Base-by-base conservation (phyloP, 441 rosid genomes). In the Hura crepitans region DNA sequence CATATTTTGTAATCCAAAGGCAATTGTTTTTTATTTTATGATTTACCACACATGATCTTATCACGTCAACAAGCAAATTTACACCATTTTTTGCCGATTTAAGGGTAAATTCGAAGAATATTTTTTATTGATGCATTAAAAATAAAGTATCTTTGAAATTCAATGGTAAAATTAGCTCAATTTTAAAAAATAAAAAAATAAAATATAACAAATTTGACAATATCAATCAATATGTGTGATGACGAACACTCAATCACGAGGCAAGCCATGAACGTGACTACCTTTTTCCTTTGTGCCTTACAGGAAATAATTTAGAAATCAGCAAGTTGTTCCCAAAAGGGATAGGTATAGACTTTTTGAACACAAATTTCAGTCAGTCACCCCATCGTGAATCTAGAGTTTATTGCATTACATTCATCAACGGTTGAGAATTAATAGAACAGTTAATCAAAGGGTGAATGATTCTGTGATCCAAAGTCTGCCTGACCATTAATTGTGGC, bases 401-500 rank as follows among this genome's bases (percentile, higher is more conserved):
- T n/a, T n/a, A n/a, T 25, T 12, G 25, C 23, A 35, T 37, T 39
- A 2, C 2, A 10, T 35, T 35, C 2, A 59, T 61, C 50, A 30
- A 61, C 47, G 37, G 54, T 58, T 55, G 73, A 42, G n/a, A 66
- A 17, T 39, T 4, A 9, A 51, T 33, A 31, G 17, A 39, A 8
- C 0, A 5, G n/a, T 2, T 3, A 33, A 62, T 50, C 28, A 4
- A 54, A 51, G 6, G 35, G 28, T 46, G 58, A 39, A 62, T 3
- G n/a, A 2, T 6, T 30, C 15, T 17, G 33, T 12, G 5, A 22
- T 23, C 23, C 13, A 46, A 63, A 50, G 42, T 25, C 35, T 4
- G 54, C 33, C 63, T 35, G 39, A 18, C 61, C 65, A 82, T 80
- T 63, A 75, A 82, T 74, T 70, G 0, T 0, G 65, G 81, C 69